phyloP scores from a whole-genome alignment of 2,329 filamentous ascomycete genomes.

The Sarocladium strictum region DNA sequence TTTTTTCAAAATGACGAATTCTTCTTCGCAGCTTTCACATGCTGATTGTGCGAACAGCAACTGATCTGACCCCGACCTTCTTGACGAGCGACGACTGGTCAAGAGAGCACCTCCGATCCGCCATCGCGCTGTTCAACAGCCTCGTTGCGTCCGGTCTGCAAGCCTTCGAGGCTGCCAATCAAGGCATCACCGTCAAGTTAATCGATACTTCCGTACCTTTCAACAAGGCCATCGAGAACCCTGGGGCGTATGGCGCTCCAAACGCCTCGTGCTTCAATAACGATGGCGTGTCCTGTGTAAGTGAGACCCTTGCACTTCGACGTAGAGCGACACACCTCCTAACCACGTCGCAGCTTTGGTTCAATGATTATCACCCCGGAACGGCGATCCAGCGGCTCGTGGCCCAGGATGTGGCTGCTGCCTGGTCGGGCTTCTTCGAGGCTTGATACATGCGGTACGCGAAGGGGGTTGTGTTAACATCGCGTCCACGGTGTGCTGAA shows the following conservation, averaged over 20 bases:
- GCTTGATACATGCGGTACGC: too few species aligned
- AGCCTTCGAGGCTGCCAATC: slow-evolving; percentile 28
- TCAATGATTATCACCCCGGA: slow-evolving; percentile 36
- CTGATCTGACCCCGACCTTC: slow-evolving; percentile 32
- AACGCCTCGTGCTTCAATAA: slow-evolving; percentile 35
- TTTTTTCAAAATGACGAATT: too few species aligned
- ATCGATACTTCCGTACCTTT: slow-evolving; percentile 37
- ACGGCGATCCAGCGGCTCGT: slow-evolving; percentile 34
- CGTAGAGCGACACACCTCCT: not conserved
- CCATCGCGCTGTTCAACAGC: slow-evolving; percentile 33
- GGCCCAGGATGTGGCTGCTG: slow-evolving; percentile 27
- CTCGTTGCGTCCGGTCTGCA: slow-evolving; percentile 22
- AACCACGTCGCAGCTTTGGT: slow-evolving; percentile 27
- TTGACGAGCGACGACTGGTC: slow-evolving; percentile 18
- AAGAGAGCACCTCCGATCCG: slow-evolving; percentile 22
- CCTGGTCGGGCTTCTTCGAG: slow-evolving; percentile 6
- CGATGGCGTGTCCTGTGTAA: slow-evolving; percentile 34
- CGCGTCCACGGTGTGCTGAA: too few species aligned
- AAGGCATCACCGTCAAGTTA: slow-evolving; percentile 25
- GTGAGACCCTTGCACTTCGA: slow-evolving; percentile 8
- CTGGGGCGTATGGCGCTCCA: slow-evolving; percentile 32
- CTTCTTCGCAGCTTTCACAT: too few species aligned
- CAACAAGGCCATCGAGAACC: slow-evolving; percentile 34
- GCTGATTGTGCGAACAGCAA: slow-evolving; percentile 22
- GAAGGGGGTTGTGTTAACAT: too few species aligned